Percentiles rank a stretch among this genome's conserved stretches.
Conservation (phyloP, 192 early-diverging fungal species). For the Backusella tuberculispora region DNA sequence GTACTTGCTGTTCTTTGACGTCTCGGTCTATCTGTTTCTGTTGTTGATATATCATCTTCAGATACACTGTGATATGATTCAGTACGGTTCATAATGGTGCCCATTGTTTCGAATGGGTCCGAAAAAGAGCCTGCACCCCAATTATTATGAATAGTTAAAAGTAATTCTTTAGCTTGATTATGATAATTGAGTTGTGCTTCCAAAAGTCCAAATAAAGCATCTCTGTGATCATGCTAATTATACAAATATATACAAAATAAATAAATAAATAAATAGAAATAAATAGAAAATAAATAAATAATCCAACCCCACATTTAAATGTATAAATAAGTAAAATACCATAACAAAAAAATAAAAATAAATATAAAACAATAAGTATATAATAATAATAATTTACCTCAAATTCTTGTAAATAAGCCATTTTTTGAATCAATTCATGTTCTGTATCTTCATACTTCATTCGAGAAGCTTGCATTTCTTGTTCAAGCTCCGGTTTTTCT, state of each 20-base stretch:
- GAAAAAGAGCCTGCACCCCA: neutral
- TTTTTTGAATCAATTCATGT: conserved; percentile 73
- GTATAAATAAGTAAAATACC: conserved; percentile 1
- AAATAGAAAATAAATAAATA: neutral
- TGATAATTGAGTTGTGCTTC: conserved; percentile 43
- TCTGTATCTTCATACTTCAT: conserved; percentile 93
- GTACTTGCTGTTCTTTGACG: neutral
- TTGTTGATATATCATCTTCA: neutral
- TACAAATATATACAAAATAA: conserved; percentile 16
- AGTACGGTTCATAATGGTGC: neutral
- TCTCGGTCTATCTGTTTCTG: neutral
- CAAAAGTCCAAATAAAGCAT: conserved; percentile 37
- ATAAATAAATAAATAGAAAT: neutral
- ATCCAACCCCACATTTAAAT: conserved; percentile 1
- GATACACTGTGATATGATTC: neutral
- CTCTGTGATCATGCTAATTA: conserved; percentile 37
- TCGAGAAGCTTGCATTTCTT: conserved; percentile 88
- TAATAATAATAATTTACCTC: conserved; percentile 60
- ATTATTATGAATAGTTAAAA: conserved; percentile 9
- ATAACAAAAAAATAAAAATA: neutral
- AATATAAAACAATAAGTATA: neutral
- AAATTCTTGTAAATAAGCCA: conserved; percentile 82
- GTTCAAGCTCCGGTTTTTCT: conserved; percentile 86
- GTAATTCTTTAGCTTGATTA: conserved; percentile 22
- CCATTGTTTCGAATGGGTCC: neutral